Conservation (phyloP, 176 grass and related monocot species). For the Areca catechu region DNA sequence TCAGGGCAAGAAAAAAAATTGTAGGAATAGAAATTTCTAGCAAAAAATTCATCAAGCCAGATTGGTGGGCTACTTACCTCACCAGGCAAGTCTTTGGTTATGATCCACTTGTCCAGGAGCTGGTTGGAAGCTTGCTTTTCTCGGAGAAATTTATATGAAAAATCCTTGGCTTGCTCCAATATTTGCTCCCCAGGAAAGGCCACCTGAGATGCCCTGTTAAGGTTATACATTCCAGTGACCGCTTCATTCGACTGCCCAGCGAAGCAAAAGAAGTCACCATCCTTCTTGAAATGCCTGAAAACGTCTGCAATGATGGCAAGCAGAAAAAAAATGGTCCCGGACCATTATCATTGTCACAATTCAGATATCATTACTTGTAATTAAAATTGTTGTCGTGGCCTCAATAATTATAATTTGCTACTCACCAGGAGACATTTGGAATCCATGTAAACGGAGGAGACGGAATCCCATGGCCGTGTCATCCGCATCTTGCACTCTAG, state of each 20-base stretch:
- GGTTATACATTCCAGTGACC: constrained; percentile 90
- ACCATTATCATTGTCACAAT: too few species aligned
- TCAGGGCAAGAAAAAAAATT: too few species aligned
- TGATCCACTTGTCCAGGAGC: constrained; percentile 62
- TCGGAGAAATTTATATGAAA: constrained; percentile 39
- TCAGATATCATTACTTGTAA: too few species aligned
- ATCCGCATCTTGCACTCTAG: constrained; percentile 58
- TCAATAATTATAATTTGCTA: too few species aligned
- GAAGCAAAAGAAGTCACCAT: constrained; percentile 78
- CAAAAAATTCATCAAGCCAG: too few species aligned
- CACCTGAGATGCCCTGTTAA: constrained; percentile 57
- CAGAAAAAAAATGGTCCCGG: too few species aligned
- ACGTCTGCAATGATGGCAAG: constrained; percentile 28
- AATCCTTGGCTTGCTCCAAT: constrained; percentile 32
- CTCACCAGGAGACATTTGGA: constrained; percentile 63
- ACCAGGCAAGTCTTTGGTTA: constrained; percentile 52
- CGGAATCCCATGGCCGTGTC: constrained; percentile 91
- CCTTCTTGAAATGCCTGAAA: constrained; percentile 82
- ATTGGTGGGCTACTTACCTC: constrained; percentile 28
- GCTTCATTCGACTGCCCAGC: constrained; percentile 84
- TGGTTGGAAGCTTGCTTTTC: constrained; percentile 23
- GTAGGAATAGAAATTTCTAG: too few species aligned
- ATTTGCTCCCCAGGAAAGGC: constrained; percentile 44
- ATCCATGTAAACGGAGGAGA: constrained; percentile 68
- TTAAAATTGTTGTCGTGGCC: too few species aligned